phyloP scores from a whole-genome alignment of 345 rosid species.

The sweet orange (Citrus sinensis) region DVS_A1.0 CM039165.1:38664501-38665000 shows the following conservation, averaged over 20 bases:
- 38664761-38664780: not conserved
- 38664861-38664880: slow-evolving; percentile 31
- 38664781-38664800: not conserved
- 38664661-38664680: slow-evolving; percentile 64
- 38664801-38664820: not conserved
- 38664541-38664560: slow-evolving; percentile 85
- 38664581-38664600: slow-evolving; percentile 85
- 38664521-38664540: slow-evolving; percentile 88
- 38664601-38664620: slow-evolving; percentile 51
- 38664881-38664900: slow-evolving; percentile 25
- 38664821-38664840: slow-evolving; percentile 38
- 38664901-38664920: slow-evolving; percentile 17
- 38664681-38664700: slow-evolving; percentile 75
- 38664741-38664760: slow-evolving; percentile 55
- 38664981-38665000: too few relatives aligned
- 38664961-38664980: slow-evolving; percentile 39
- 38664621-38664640: slow-evolving; percentile 69
- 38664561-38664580: slow-evolving; percentile 71
- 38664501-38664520: slow-evolving; percentile 84
- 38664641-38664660: slow-evolving; percentile 57
- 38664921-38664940: slow-evolving; percentile 14
- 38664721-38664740: slow-evolving; percentile 55
- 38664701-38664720: slow-evolving; percentile 75
- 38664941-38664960: slow-evolving; percentile 24
- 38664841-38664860: slow-evolving; percentile 76